Evolutionary conservation across 441 rosid species (phyloP), one percentile per base, ranked within the genome.

Genomic region (Croton setiger): DNA sequence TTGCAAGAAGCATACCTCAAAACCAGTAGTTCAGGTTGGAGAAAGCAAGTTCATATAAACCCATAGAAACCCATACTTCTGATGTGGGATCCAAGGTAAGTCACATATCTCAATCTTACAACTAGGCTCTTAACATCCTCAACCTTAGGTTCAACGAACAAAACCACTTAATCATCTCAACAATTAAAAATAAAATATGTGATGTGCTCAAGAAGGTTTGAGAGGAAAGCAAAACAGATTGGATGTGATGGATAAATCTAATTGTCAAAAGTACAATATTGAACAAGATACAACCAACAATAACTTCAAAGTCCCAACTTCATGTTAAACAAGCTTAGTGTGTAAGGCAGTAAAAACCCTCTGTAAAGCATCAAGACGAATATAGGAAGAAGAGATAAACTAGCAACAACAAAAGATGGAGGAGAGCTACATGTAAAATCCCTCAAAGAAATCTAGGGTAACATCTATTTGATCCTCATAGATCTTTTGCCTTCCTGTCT

Each of bases 281-380:
- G n/a, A n/a, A n/a, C n/a, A n/a, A n/a, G n/a, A n/a, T n/a, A n/a
- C n/a, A n/a, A n/a, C n/a, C n/a, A n/a, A n/a, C n/a, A n/a, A n/a
- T n/a, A n/a, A 45, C 49, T 31, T 23, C 66, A 45, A 45, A 63
- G 23, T 7, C n/a, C 54, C 66, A 62, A 18, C 35, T 62, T 18
- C 17, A 20, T 43, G 35, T 41, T 13, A 2, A 18, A 4, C 27
- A 51, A 37, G 41, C 41, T n/a, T 37, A 37, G 7, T 37, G 41
- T 37, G 41, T 37, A 37, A 4, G 41, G 15, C 15, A 17, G 5
- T 1, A 23, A 0, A 12, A 55, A 33, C 41, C 52, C 12, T 31
- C 0, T 31, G n/a, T 47, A 45, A 48, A 33, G 12, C 13, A 35
- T 9, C 12, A 6, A 17, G 20, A 17, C 7, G 12, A 59, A 35